Evolutionary conservation across 257 asterid genomes (phyloP).

Genomic region (Penstemon eatonii): DNA sequence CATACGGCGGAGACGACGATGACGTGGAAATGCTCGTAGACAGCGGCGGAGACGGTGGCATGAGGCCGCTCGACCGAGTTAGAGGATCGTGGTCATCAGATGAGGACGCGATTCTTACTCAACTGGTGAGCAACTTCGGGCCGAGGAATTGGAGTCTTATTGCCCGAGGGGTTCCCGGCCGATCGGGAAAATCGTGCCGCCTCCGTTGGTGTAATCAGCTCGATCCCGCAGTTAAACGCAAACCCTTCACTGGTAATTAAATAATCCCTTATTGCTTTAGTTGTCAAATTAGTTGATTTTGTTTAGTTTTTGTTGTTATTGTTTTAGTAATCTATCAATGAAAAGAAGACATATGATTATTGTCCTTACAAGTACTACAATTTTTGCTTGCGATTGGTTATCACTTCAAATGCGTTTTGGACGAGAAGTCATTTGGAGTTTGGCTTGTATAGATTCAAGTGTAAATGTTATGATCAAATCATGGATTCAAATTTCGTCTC

Average conservation of each 20-base stretch:
- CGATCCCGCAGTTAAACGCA: conserved; percentile 77
- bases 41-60: conserved; percentile 32
- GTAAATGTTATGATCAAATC: too few species aligned
- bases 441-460: too few species aligned
- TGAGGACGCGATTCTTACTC: conserved; percentile 70
- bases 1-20: conserved; percentile 33
- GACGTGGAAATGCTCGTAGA: not conserved
- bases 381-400: too few species aligned
- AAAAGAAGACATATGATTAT: too few species aligned
- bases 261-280: too few species aligned
- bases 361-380: too few species aligned
- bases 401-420: too few species aligned
- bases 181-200: conserved; percentile 92
- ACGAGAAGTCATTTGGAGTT: too few species aligned
- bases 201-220: conserved; percentile 98
- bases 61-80: conserved; percentile 52
- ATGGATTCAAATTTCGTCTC: too few species aligned
- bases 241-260: conserved; percentile 72
- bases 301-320: not conserved
- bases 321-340: too few species aligned
- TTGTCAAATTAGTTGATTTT: not conserved
- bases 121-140: conserved; percentile 66
- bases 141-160: conserved; percentile 88
- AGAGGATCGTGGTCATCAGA: conserved; percentile 95
- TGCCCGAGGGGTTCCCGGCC: conserved; percentile 88